These are phyloP conservation scores for Aspergillus pseudoterreus DNA, from an alignment of 2,329 filamentous ascomycete genomes.

Conservation along the genomic window DNA sequence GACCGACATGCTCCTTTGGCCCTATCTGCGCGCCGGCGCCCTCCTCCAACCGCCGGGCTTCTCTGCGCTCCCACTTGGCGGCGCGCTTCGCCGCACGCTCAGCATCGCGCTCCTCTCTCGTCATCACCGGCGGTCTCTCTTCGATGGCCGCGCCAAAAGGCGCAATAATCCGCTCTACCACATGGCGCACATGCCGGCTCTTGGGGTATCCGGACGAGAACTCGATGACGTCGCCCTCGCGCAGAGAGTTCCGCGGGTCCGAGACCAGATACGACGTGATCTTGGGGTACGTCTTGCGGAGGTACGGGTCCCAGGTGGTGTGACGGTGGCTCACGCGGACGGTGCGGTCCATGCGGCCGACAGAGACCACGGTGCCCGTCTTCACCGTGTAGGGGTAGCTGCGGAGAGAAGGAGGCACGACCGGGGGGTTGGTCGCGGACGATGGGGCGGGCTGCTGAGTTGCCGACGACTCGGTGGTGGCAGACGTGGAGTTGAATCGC, in stretches of 20 bases:
- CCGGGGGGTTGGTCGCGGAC: constrained; percentile 8
- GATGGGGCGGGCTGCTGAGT: constrained; percentile 4
- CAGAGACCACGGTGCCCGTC: constrained; percentile 39
- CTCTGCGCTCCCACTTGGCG: constrained; percentile 29
- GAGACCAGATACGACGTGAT: constrained; percentile 32
- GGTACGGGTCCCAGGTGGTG: constrained; percentile 32
- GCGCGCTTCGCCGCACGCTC: constrained; percentile 27
- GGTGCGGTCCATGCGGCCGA: constrained; percentile 40
- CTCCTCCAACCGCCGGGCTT: constrained; percentile 20
- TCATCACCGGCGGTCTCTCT: constrained; percentile 35
- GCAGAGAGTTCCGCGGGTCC: constrained; percentile 40
- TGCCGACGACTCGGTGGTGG: constrained; percentile 7
- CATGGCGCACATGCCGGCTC: constrained; percentile 36
- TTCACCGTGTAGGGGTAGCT: constrained; percentile 33
- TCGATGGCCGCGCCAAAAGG: constrained; percentile 37
- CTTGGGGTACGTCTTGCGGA: constrained; percentile 37
- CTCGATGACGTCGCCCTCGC: constrained; percentile 43
- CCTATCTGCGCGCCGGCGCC: constrained; percentile 10
- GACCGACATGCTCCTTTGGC: constrained; percentile 23
- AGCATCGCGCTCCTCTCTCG: constrained; percentile 32
- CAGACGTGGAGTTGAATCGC: constrained; percentile 10
- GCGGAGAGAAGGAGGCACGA: constrained; percentile 28
- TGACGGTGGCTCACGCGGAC: constrained; percentile 35
- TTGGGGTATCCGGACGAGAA: constrained; percentile 40
- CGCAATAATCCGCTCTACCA: constrained; percentile 41